These are phyloP conservation scores for Monilinia fructicola DNA, from an alignment of 2,329 filamentous ascomycete genomes.

Conservation along the genomic window DNA sequence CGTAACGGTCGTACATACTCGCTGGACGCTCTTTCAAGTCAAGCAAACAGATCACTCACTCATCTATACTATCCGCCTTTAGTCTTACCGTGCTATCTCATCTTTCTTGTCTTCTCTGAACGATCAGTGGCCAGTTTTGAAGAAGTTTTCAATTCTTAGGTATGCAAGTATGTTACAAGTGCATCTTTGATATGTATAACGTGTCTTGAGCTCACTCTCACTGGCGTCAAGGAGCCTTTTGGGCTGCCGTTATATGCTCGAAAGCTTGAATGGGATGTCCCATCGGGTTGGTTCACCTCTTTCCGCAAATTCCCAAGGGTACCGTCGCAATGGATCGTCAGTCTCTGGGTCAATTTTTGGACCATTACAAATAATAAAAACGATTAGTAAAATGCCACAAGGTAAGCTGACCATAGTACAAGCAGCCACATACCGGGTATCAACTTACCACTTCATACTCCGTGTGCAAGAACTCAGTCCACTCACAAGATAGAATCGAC, in stretches of 20 bases:
- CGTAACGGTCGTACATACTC: neutral
- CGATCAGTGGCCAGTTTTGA: neutral
- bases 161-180: neutral
- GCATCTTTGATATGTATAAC: neutral
- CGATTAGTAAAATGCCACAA: conserved; percentile 16
- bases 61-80: neutral
- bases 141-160: neutral
- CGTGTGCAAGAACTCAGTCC: neutral
- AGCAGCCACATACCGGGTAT: conserved; percentile 1
- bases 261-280: neutral
- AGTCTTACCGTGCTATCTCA: neutral
- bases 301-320: neutral
- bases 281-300: neutral
- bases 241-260: neutral
- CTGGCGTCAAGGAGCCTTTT: neutral
- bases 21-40: neutral
- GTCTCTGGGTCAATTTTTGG: neutral
- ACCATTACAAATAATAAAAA: conserved; percentile 18
- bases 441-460: neutral
- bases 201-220: neutral
- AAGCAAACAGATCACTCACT: neutral
- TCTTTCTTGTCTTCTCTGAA: neutral
- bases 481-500: neutral
- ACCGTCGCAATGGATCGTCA: neutral
- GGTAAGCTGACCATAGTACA: conserved; percentile 20